A percentile compares a stretch with the other conserved stretches of the same genome.
phyloP scores from a whole-genome alignment of 2,329 filamentous ascomycete genomes.

The Aspergillus fijiensis region DNA sequence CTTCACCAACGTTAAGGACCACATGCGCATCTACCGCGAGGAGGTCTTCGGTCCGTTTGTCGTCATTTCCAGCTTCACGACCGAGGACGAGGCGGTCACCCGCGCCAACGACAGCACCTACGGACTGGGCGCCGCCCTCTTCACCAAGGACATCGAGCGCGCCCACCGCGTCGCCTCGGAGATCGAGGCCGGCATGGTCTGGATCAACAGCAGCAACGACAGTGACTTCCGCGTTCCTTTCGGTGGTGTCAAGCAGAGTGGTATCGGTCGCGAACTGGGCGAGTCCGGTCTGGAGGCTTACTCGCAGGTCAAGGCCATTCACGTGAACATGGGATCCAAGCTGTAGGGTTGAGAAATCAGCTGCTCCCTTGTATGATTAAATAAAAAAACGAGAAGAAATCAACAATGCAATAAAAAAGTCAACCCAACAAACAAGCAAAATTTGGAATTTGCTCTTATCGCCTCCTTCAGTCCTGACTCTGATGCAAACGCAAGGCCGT shows the following conservation, averaged over 20 bases:
- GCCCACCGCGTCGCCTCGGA: constrained; percentile 56
- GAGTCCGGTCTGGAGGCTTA: constrained; percentile 63
- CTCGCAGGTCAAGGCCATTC: constrained; percentile 57
- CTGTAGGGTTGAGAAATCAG: constrained; percentile 27
- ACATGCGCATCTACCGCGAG: constrained; percentile 61
- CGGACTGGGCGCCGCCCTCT: constrained; percentile 36
- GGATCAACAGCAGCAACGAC: constrained; percentile 62
- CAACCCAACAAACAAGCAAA: no score
- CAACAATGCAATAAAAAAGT: not conserved
- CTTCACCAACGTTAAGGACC: constrained; percentile 57
- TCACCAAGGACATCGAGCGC: constrained; percentile 59
- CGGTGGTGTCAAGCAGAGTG: constrained; percentile 63
- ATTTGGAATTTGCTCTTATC: no score
- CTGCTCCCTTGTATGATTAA: not conserved
- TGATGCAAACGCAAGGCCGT: no score
- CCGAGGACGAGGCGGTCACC: constrained; percentile 58
- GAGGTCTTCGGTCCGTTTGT: constrained; percentile 65
- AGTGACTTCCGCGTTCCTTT: constrained; percentile 55
- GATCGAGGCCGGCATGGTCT: constrained; percentile 69
- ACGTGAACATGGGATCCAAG: constrained; percentile 46
- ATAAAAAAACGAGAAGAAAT: not conserved
- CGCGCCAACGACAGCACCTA: constrained; percentile 57
- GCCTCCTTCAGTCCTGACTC: no score
- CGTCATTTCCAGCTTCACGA: constrained; percentile 57
- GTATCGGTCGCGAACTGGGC: constrained; percentile 61